Base-by-base conservation (phyloP, 1,139 yeast genomes). In the Dujonia santamariae region DNA sequence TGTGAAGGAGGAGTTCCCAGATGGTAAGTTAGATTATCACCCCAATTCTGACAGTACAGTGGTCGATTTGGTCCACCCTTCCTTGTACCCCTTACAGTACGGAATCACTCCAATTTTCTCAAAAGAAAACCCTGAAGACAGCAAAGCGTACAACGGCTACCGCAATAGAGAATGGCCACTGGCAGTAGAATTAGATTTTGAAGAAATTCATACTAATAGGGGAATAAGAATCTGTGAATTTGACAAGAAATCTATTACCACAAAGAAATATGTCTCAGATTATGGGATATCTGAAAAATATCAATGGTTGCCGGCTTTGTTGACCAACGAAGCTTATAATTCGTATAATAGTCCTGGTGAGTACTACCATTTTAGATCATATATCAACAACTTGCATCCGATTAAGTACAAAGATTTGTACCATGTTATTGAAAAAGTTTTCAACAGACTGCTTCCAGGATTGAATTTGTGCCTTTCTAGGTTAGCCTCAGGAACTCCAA, bases 371-470 rank as follows among this genome's bases (percentile, higher is more conserved):
- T 28, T 33, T 28, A 36, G 35, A 3, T 62, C 71, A 2, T 67
- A 65, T 39, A 66, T 67, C 42, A 67, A 67, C 44, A 67, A 67
- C 40, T 53, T 67, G 39, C 63, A 67, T 37, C 72, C 72, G 19
- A 38, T 37, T 2, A 38, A 47, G 26, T 44, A 46, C 41, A 29
- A 44, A 12, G 44, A 40, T 0, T 43, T 67, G 17, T 67, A 67
- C 38, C 27, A 30, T 2, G 37, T 51, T 2, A 61, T 67, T 36
- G 64, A 47, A 14, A 36, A 46, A 1, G 47, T 66, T 3, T 63
- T 67, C 43, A 54, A 56, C 31, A 28, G 31, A 1, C 47, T 50
- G 4, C 28, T 60, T 7, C 67, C 68, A 2, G 69, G 61, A 1
- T 43, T 67, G 36, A 58, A 60, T 35, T 47, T 46, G 28, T 43